These are phyloP conservation scores for Ganoderma sp. DNA, from an alignment of 1,284 basidiomycete species.

Conservation along the genomic window DNA sequence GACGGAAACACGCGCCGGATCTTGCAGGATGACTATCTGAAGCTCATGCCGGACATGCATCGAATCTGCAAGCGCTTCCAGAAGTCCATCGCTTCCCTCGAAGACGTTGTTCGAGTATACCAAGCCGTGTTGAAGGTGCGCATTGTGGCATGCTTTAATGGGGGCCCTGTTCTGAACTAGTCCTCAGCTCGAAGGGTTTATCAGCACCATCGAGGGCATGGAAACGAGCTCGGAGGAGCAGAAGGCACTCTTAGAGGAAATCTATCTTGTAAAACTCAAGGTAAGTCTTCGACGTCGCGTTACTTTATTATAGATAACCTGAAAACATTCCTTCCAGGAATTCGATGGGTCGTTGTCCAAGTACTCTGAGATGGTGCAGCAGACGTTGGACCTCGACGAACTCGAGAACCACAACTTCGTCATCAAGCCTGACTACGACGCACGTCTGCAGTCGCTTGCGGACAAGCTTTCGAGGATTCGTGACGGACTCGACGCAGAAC, in stretches of 20 bases:
- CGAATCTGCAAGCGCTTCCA: conserved; percentile 94
- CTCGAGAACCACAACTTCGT: conserved; percentile 87
- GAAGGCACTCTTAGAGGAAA: conserved; percentile 66
- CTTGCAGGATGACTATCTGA: conserved; percentile 88
- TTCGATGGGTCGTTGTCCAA: conserved; percentile 70
- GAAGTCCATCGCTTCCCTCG: conserved; percentile 82
- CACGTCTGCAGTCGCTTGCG: conserved; percentile 73
- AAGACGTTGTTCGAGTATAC: conserved; percentile 96
- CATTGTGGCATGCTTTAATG: background rate
- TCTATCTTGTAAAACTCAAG: conserved; percentile 66
- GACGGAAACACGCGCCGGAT: conserved; percentile 76
- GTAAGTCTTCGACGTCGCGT: conserved; percentile 45
- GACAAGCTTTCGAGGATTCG: conserved; percentile 68
- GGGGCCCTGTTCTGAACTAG: background rate
- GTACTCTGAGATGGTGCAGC: conserved; percentile 94
- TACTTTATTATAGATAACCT: background rate
- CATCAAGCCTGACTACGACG: conserved; percentile 92
- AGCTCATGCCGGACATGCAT: conserved; percentile 93
- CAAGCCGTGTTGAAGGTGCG: conserved; percentile 79
- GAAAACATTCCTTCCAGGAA: conserved; percentile 51
- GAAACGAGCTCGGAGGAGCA: conserved; percentile 55
- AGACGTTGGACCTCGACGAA: conserved; percentile 91
- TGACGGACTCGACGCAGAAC: conserved; percentile 87
- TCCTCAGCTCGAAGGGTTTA: conserved; percentile 75
- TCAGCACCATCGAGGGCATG: conserved; percentile 63